A percentile compares a stretch with the other conserved stretches of the same genome.
Evolutionary conservation across 768 basidiomycete genomes (phyloP).

Genomic region (Neoboletus brunneissimus): DNA sequence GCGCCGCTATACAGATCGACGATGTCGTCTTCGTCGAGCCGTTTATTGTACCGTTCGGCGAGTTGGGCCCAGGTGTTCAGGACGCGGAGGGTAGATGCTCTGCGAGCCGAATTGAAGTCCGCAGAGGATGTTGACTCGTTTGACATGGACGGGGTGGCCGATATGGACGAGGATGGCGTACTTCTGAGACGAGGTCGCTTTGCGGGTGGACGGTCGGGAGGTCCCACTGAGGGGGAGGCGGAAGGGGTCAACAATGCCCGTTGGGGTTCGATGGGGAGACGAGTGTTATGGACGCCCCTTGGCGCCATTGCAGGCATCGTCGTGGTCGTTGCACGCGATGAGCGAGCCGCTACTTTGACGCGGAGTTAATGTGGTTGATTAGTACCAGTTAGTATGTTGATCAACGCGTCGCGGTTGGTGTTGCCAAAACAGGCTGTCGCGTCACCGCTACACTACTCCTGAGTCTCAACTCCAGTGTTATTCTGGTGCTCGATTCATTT

Average conservation of each 20-base stretch:
- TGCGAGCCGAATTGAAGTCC: slow-evolving; percentile 53
- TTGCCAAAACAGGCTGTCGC: not conserved
- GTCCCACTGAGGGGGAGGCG: slow-evolving; percentile 28
- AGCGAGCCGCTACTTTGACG: slow-evolving; percentile 1
- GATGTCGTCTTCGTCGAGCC: slow-evolving; percentile 77
- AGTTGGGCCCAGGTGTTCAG: slow-evolving; percentile 65
- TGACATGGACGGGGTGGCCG: slow-evolving; percentile 33
- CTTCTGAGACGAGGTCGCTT: slow-evolving; percentile 51
- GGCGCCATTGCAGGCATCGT: slow-evolving; percentile 11
- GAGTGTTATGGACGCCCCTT: not conserved
- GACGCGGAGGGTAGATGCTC: slow-evolving; percentile 52
- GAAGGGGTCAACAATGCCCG: slow-evolving; percentile 25
- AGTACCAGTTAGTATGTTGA: slow-evolving; percentile 1
- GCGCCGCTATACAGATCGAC: slow-evolving; percentile 61
- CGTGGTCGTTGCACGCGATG: slow-evolving; percentile 8
- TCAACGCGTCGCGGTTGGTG: slow-evolving; percentile 8
- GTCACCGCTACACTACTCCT: too few species aligned
- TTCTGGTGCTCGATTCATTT: too few species aligned
- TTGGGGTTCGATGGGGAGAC: slow-evolving; percentile 11
- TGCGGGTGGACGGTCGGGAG: slow-evolving; percentile 38
- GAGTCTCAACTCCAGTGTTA: too few species aligned
- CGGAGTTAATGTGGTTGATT: slow-evolving; percentile 3
- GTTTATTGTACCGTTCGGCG: slow-evolving; percentile 62
- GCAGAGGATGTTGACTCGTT: slow-evolving; percentile 28
- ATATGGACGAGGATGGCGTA: slow-evolving; percentile 42